phyloP scores from a whole-genome alignment of 108 stramenopile species.

The Nitzschia sp. region DNA sequence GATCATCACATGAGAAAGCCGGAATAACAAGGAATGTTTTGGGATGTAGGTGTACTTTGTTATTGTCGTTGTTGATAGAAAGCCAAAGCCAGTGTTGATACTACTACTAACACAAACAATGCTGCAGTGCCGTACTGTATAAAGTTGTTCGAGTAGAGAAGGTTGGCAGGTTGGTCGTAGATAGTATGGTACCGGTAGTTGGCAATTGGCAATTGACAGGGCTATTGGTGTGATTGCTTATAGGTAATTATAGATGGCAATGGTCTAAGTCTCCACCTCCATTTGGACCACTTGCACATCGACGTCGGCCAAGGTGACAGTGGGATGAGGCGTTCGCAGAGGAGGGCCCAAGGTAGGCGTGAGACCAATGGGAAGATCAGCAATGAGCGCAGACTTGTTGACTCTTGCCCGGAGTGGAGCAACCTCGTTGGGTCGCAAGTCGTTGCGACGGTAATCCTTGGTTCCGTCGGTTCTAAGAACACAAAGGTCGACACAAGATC shows the following conservation, averaged over 20 bases:
- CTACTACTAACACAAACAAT: no score
- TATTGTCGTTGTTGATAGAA: no score
- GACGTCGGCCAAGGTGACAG: slow-evolving; percentile 63
- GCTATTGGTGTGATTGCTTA: no score
- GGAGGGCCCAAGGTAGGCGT: slow-evolving; percentile 69
- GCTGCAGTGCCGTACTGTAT: no score
- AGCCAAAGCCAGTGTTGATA: no score
- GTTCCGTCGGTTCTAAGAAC: slow-evolving; percentile 86
- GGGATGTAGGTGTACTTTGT: no score
- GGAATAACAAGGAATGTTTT: not conserved
- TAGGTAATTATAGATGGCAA: no score
- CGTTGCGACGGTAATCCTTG: slow-evolving; percentile 66
- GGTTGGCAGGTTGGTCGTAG: no score
- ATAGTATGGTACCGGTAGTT: no score
- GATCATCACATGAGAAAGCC: slow-evolving; percentile 39
- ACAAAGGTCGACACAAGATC: slow-evolving; percentile 91
- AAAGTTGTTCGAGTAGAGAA: no score
- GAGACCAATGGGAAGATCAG: slow-evolving; percentile 59
- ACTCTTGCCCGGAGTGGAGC: slow-evolving; percentile 61
- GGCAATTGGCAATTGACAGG: no score
- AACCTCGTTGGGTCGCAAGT: slow-evolving; percentile 75
- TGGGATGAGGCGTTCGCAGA: slow-evolving; percentile 52
- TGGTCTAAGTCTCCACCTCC: slow-evolving; percentile 33
- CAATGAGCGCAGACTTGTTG: slow-evolving; percentile 57
- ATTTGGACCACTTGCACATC: slow-evolving; percentile 26